Conservation (phyloP, 179 eudicot genomes). For the Corrigiola litoralis region DNA sequence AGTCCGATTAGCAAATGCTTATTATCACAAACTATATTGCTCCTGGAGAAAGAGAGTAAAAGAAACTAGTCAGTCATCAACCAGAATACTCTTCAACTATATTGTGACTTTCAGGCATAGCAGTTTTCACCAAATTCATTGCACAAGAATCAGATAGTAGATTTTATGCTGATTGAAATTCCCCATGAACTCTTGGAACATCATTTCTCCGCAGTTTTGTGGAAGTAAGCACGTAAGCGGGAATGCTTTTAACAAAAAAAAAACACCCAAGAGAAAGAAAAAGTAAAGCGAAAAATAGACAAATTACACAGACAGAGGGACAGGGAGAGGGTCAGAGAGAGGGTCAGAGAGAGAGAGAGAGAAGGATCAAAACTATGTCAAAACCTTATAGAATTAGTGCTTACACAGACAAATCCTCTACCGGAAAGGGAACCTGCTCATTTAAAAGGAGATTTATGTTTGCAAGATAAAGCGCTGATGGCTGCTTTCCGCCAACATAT, state of each 20-base stretch:
- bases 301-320: not conserved
- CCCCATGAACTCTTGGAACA: not conserved
- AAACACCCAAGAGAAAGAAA: not conserved
- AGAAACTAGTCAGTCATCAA: conserved; percentile 5
- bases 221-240: not conserved
- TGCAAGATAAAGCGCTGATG: conserved; percentile 64
- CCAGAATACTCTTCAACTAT: conserved; percentile 1
- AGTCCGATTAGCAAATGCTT: conserved; percentile 86
- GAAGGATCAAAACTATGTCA: not conserved
- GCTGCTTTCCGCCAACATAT: conserved; percentile 90
- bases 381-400: conserved; percentile 21
- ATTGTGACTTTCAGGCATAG: not conserved
- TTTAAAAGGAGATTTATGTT: conserved; percentile 67
- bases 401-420: conserved; percentile 56
- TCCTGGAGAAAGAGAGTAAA: conserved; percentile 56
- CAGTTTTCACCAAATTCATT: not conserved
- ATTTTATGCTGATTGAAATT: not conserved
- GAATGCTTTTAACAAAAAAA: too few relatives aligned
- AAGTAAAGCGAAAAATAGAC: not conserved
- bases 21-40: conserved; percentile 88
- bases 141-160: not conserved
- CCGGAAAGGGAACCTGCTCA: conserved; percentile 81
- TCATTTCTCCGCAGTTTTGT: not conserved
- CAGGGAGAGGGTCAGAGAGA: not conserved
- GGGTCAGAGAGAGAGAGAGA: not conserved